Base-by-base conservation (phyloP, 768 basidiomycete genomes). In the Chalciporus chontae region DNA sequence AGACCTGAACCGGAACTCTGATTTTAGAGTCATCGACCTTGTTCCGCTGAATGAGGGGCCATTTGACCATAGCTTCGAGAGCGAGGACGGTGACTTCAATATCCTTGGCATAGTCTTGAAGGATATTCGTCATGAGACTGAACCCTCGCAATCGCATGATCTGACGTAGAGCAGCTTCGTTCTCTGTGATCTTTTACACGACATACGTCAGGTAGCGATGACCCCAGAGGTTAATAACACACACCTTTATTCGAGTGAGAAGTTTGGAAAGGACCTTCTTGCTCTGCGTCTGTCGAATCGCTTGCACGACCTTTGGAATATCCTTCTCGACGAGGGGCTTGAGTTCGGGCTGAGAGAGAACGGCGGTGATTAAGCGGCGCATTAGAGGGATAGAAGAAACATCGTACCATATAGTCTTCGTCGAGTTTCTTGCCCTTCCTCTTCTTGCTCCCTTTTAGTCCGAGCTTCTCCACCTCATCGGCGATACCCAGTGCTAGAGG, bases 141-240 rank as follows among this genome's bases (percentile, higher is more conserved):
- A 94, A 90, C 2, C 94, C 94, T 63, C 96, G 91, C 61, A 97
- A 73, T 5, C 93, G 86, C 82, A 96, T 87, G 42, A 98, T 76
- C 64, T 92, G 84, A 26, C 90, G 77, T 21, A 93, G 73, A 11
- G 91, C 83, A 0, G 81, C 74, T 39, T 81, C 77, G 53, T 95
- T 91, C 34, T 87, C 83, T 2, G 95, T 95, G 50, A 95, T 84
- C 94, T 95, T n/a, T 55, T 27, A 29, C 27, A 27, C 39, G 26
- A 6, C 3, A 39, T 23, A 21, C 24, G 10, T 56, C n/a, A 56
- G 29, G 17, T 13, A 21, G 7, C 17, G 11, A 5, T 14, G 24
- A 9, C 21, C 15, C 19, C 5, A 5, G 49, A 11, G 23, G 3
- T 21, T 11, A 5, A 29, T 17, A 13, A 19, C 9, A 10, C 29